phyloP scores from a whole-genome alignment of 2,329 filamentous ascomycete species.

The Sporothrix brasiliensis region DNA sequence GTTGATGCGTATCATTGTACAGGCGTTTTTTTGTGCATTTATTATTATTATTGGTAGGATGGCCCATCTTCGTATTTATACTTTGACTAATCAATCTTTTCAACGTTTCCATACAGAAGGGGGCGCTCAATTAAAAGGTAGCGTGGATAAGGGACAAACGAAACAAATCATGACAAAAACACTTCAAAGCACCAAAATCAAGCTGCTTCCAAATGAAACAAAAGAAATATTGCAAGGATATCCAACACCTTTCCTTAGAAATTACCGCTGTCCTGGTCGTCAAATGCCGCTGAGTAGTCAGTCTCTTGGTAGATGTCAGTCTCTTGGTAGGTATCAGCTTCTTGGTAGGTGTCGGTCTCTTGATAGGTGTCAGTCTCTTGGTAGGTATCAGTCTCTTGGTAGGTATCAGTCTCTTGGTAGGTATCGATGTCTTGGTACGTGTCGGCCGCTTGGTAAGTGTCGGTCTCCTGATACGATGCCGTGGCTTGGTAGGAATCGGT shows the following conservation, averaged over 20 bases:
- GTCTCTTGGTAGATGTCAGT: constrained; percentile 25
- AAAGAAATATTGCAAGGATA: too few species aligned
- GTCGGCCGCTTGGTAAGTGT: neutral
- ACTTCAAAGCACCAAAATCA: neutral
- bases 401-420: constrained; percentile 23
- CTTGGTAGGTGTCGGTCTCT: constrained; percentile 26
- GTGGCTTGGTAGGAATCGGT: constrained; percentile 29
- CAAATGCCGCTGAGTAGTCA: neutral
- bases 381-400: constrained; percentile 8
- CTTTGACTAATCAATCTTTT: neutral
- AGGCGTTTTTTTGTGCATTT: neutral
- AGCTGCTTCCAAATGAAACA: too few species aligned
- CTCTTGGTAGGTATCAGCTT: constrained; percentile 29
- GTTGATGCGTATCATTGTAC: constrained; percentile 4
- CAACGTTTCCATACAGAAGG: neutral
- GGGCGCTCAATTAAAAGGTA: neutral
- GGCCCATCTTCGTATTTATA: neutral
- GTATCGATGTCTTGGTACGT: constrained; percentile 20
- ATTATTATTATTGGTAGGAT: neutral
- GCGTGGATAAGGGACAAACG: neutral
- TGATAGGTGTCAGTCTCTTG: constrained; percentile 22
- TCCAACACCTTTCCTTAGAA: neutral
- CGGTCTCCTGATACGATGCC: constrained; percentile 22
- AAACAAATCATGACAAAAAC: neutral
- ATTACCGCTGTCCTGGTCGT: constrained; percentile 9